Percentiles rank a stretch among this genome's conserved stretches.
Evolutionary conservation across 495 filamentous ascomycete species (phyloP).

Genomic region (Xylaria longipes): DNA sequence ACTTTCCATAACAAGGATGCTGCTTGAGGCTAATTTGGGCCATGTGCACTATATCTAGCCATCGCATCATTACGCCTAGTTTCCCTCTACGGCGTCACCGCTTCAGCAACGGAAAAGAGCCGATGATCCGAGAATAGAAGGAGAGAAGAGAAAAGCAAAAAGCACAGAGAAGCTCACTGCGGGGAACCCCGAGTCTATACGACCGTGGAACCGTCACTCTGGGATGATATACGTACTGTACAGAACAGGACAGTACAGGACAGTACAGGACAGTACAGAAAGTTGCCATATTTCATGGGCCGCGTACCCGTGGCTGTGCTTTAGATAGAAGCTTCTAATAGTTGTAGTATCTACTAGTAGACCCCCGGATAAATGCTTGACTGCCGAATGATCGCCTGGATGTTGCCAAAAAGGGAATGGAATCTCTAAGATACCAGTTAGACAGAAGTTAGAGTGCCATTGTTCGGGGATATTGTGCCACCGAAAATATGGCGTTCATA

Average conservation of each 20-base stretch:
- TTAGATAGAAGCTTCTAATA: neutral
- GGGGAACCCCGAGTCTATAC: neutral
- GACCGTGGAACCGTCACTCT: neutral
- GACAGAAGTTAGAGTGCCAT: slow-evolving; percentile 3
- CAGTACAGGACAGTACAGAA: no score
- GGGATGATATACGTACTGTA: neutral
- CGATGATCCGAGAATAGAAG: slow-evolving; percentile 11
- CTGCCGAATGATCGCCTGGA: neutral
- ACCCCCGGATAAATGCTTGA: neutral
- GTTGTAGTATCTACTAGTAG: neutral
- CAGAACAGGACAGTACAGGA: no score
- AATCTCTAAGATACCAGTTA: neutral
- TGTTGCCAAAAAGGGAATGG: neutral
- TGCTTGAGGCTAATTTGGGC: slow-evolving; percentile 12
- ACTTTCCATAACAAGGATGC: slow-evolving; percentile 2
- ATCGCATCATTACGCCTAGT: slow-evolving; percentile 1
- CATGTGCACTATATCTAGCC: slow-evolving; percentile 1
- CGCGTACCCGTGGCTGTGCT: no score
- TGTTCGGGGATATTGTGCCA: no score
- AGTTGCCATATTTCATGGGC: neutral
- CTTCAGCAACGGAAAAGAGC: slow-evolving; percentile 11
- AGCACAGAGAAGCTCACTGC: neutral
- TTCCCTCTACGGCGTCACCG: slow-evolving; percentile 8
- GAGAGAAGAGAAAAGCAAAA: neutral
- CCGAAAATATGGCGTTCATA: neutral